A percentile compares a stretch with the other conserved stretches of the same genome.
Conservation (phyloP, 1,284 basidiomycete species). For the Sporisorium sorghi region DNA sequence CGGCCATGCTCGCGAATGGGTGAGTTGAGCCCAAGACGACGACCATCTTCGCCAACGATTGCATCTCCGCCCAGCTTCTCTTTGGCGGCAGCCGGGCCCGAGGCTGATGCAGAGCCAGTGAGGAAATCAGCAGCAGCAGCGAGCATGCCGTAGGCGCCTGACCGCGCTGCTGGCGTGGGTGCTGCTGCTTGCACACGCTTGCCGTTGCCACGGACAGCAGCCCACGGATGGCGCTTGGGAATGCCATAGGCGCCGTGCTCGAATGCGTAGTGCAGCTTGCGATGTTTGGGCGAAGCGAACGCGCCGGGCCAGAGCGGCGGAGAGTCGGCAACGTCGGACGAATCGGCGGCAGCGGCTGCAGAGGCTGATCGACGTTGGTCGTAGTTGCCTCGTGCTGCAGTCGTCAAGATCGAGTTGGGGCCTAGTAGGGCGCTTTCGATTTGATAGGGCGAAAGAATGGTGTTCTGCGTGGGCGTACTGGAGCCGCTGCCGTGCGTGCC, state of each 20-base stretch:
- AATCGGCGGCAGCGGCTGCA: constrained; percentile 13
- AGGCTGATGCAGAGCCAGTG: constrained; percentile 32
- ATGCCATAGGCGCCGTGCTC: constrained; percentile 71
- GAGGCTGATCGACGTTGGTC: constrained; percentile 22
- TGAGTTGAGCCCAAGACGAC: constrained; percentile 53
- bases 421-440: constrained; percentile 31
- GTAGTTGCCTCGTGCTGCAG: constrained; percentile 24
- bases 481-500: constrained; percentile 37
- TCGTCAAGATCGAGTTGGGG: constrained; percentile 22
- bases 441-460: constrained; percentile 26
- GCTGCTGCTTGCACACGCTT: constrained; percentile 46
- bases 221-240: constrained; percentile 68
- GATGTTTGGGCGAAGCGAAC: constrained; percentile 30
- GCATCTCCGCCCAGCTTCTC: constrained; percentile 39
- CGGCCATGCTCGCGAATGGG: constrained; percentile 63
- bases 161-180: constrained; percentile 24
- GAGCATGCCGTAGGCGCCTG: constrained; percentile 61
- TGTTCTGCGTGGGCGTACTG: constrained; percentile 39
- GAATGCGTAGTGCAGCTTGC: constrained; percentile 50
- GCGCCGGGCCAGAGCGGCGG: constrained; percentile 43
- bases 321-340: constrained; percentile 20
- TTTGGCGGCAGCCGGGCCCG: constrained; percentile 21
- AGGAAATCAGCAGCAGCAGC: constrained; percentile 63
- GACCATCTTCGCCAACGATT: constrained; percentile 31
- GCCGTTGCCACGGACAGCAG: constrained; percentile 56